Conservation (phyloP, 495 filamentous ascomycete genomes). For the Oidiodendron maius region DNA sequence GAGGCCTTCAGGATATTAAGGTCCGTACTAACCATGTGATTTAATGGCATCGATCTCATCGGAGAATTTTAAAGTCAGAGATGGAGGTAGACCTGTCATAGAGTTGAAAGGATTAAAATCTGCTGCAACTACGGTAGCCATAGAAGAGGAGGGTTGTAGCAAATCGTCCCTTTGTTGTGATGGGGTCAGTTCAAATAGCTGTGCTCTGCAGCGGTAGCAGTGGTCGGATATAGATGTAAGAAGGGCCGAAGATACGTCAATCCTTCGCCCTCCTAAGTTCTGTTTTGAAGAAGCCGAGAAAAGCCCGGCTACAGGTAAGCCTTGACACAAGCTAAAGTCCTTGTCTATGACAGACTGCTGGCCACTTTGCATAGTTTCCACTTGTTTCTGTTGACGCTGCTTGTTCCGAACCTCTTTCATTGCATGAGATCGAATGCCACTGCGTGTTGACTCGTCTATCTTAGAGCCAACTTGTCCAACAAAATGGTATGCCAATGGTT, state of each 20-base stretch:
- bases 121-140: neutral
- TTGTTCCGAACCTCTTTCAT: neutral
- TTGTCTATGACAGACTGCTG: neutral
- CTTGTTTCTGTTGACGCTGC: neutral
- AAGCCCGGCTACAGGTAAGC: neutral
- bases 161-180: neutral
- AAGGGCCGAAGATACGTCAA: neutral
- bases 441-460: neutral
- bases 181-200: neutral
- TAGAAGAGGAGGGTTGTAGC: neutral
- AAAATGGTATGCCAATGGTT: neutral
- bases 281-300: neutral
- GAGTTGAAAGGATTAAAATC: neutral
- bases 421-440: constrained; percentile 1
- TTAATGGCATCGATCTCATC: neutral
- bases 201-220: neutral
- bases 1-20: no score
- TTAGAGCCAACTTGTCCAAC: neutral
- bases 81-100: neutral
- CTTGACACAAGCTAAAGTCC: neutral
- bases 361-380: neutral
- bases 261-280: no score
- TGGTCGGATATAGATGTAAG: neutral
- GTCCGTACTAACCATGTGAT: neutral
- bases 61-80: neutral